Evolutionary conservation across 306 rosid genomes (phyloP).

Genomic region (Cucurbita pepo): DNA sequence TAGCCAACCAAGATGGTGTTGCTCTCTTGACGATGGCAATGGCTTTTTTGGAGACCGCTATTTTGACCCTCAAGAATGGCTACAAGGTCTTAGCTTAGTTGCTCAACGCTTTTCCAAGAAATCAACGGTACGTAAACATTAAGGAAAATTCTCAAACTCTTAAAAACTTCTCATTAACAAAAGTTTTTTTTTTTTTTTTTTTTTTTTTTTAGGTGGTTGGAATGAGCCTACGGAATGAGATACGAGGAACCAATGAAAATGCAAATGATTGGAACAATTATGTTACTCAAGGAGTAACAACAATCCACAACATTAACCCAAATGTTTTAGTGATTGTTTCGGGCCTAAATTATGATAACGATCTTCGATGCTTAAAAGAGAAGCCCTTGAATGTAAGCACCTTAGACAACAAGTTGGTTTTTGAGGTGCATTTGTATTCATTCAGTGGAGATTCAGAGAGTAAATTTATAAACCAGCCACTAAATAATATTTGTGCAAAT

Average conservation of each 20-base stretch:
- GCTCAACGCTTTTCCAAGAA: conserved; percentile 18
- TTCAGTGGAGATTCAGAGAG: conserved; percentile 7
- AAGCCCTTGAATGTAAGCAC: conserved; percentile 3
- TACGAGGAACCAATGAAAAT: conserved; percentile 21
- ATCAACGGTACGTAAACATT: conserved; percentile 8
- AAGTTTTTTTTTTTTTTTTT: not conserved
- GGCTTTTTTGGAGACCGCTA: conserved; percentile 32
- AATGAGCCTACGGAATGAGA: conserved; percentile 31
- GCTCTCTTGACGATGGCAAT: conserved; percentile 34
- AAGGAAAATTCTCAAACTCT: not conserved
- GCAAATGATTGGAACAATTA: conserved; percentile 10
- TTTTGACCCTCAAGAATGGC: conserved; percentile 41
- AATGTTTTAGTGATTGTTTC: conserved; percentile 17
- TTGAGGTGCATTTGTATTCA: conserved; percentile 28
- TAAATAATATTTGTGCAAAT: conserved; percentile 27
- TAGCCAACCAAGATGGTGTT: conserved; percentile 45
- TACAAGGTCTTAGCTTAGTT: conserved; percentile 23
- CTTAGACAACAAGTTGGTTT: conserved; percentile 24
- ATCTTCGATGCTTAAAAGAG: conserved; percentile 18
- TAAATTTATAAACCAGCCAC: conserved; percentile 11
- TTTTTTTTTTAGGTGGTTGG: conserved; percentile 17
- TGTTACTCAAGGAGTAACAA: conserved; percentile 18
- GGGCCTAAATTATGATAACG: conserved; percentile 25
- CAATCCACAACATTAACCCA: conserved; percentile 17
- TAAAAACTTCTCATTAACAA: not conserved